Base-by-base conservation (phyloP, 306 rosid species). In the Bauhinia variegata region DNA sequence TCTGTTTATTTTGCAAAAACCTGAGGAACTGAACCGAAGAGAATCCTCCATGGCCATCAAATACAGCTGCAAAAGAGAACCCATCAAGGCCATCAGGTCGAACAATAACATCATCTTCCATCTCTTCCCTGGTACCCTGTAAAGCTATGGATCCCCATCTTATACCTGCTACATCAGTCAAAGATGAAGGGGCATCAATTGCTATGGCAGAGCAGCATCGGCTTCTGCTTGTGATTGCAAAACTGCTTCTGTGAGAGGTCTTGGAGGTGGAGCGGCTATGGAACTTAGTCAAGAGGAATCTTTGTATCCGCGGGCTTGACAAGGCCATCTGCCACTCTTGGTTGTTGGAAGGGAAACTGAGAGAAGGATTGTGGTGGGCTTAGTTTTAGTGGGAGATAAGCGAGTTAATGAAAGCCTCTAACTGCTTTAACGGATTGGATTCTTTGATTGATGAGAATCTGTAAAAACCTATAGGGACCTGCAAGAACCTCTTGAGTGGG, bases 1-100 rank as follows among this genome's bases (percentile, higher is more conserved):
- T 23, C 9, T 13, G 16, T 3, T n/a, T n/a, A n/a, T n/a, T 16
- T 16, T 16, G 48, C 52, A 67, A 49, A 68, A 46, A 85, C 99
- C 99, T 88, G 83, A 95, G 96, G 56, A 88, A 90, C 80, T 88
- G 51, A 46, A 82, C 97, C 0, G 99, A 90, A 47, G 91, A 75
- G 70, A 77, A 75, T 12, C 99, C 99, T 36, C 93, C 99, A 67
- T 95, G 99, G 54, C 99, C 99, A 72, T 95, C 99, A 51, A 90
- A 88, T 6, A 95, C 99, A 49, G 96, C 97, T 1, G 99, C 99
- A 30, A 95, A 95, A 33, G 87, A 85, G 77, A 80, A 95, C 36
- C 91, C 89, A 0, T 79, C 68, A 52, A 88, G 83, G 49, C 79
- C 85, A 75, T 78, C 85, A 0, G 96, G 79, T 15, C 91, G 76